Percentiles rank a stretch among this genome's conserved stretches.
phyloP scores from a whole-genome alignment of 345 rosid genomes.

The Barbarea vulgaris region DNA sequence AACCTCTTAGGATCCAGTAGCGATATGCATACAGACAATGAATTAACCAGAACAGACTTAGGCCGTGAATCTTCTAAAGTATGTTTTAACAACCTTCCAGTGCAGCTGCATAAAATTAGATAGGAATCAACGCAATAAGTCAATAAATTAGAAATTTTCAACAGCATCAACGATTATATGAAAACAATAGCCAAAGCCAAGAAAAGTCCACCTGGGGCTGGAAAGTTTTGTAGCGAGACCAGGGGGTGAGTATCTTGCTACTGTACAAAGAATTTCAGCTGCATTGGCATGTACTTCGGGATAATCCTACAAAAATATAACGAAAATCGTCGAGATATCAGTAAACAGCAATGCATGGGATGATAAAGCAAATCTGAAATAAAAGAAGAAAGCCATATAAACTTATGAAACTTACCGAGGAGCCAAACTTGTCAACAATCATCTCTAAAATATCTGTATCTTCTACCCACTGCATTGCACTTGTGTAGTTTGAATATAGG shows the following conservation, averaged over 20 bases:
- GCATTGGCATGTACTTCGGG: slow-evolving; percentile 96
- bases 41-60: slow-evolving; percentile 85
- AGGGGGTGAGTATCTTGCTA: slow-evolving; percentile 82
- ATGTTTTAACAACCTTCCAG: slow-evolving; percentile 75
- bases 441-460: slow-evolving; percentile 84
- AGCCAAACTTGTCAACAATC: slow-evolving; percentile 90
- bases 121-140: slow-evolving; percentile 8
- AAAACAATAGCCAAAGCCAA: slow-evolving; percentile 30
- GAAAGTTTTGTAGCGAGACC: slow-evolving; percentile 79
- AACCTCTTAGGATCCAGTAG: slow-evolving; percentile 87
- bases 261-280: slow-evolving; percentile 89
- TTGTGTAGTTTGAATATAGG: slow-evolving; percentile 67
- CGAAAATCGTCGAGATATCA: slow-evolving; percentile 9
- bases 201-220: slow-evolving; percentile 60
- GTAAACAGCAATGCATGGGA: slow-evolving; percentile 3
- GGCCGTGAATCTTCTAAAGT: slow-evolving; percentile 89
- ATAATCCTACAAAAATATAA: slow-evolving; percentile 55
- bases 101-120: slow-evolving; percentile 57
- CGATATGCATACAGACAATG: slow-evolving; percentile 84
- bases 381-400: slow-evolving; percentile 2
- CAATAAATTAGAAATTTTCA: slow-evolving; percentile 13
- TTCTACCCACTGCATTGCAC: slow-evolving; percentile 85
- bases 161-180: neutral
- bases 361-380: neutral
- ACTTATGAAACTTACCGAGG: slow-evolving; percentile 65